Conservation (phyloP, 2,329 filamentous ascomycete species). For the Aureobasidium musti region DNA sequence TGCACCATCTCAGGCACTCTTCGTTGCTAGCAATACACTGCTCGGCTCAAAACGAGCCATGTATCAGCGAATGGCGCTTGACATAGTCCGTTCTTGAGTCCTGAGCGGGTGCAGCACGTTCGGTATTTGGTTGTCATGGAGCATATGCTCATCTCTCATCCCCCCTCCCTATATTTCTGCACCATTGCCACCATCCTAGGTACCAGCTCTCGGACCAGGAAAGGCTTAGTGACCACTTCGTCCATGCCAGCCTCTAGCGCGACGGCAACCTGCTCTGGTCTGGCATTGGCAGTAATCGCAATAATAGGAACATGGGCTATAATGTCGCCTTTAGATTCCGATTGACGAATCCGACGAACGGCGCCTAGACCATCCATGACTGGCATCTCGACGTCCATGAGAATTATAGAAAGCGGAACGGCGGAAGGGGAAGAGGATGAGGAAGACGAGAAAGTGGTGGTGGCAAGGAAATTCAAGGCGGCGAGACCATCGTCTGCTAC, state of each 20-base stretch:
- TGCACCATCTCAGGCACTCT: no score
- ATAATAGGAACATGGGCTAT: slow-evolving; percentile 71
- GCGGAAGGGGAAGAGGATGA: not conserved
- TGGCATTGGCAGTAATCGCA: slow-evolving; percentile 75
- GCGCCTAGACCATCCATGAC: slow-evolving; percentile 80
- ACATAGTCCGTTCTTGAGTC: no score
- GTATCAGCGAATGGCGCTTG: no score
- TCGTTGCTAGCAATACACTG: no score
- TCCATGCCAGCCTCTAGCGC: slow-evolving; percentile 70
- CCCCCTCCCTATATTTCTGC: not conserved
- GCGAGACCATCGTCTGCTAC: slow-evolving; percentile 46
- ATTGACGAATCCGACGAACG: slow-evolving; percentile 65
- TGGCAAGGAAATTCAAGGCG: slow-evolving; percentile 41
- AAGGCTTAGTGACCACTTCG: slow-evolving; percentile 39
- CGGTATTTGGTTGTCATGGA: no score
- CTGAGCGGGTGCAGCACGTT: no score
- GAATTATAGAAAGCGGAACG: slow-evolving; percentile 52
- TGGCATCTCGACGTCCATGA: slow-evolving; percentile 84
- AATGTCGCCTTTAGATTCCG: slow-evolving; percentile 65
- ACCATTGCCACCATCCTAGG: slow-evolving; percentile 38
- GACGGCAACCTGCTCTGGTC: slow-evolving; percentile 70
- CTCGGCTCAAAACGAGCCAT: no score
- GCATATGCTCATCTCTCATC: not conserved
- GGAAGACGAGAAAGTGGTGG: slow-evolving; percentile 30
- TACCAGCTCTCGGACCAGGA: slow-evolving; percentile 40